A percentile compares a stretch with the other conserved stretches of the same genome.
Evolutionary conservation across 805 yeast species (phyloP).

Genomic region (Starmerella bombicola): DNA sequence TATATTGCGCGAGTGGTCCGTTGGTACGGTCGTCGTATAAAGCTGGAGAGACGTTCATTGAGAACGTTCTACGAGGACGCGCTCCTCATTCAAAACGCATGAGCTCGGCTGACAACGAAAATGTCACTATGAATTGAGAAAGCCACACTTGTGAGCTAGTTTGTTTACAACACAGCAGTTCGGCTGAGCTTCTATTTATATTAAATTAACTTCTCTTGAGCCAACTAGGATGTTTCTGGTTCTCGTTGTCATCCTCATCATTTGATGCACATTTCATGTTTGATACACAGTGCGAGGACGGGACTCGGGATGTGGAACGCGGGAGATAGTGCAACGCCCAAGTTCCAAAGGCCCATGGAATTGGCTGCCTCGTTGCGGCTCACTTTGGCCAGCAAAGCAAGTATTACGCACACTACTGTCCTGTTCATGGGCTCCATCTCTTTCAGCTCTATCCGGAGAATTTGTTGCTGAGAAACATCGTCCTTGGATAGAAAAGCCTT

Average conservation of each 20-base stretch:
- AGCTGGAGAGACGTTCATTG: slow-evolving; percentile 97
- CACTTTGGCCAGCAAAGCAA: slow-evolving; percentile 54
- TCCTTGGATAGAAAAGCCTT: slow-evolving; percentile 20
- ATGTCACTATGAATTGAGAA: too few species aligned
- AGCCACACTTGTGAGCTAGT: too few species aligned
- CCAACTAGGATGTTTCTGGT: too few species aligned
- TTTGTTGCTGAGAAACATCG: slow-evolving; percentile 26
- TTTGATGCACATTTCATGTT: too few species aligned
- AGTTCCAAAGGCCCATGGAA: slow-evolving; percentile 72
- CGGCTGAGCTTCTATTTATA: too few species aligned
- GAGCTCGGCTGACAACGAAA: background rate
- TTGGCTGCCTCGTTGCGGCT: slow-evolving; percentile 48
- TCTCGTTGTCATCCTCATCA: too few species aligned
- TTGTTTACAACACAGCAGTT: too few species aligned
- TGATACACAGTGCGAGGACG: slow-evolving; percentile 5
- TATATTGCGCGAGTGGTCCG: slow-evolving; percentile 96
- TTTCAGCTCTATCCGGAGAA: slow-evolving; percentile 14
- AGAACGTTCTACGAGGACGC: slow-evolving; percentile 51
- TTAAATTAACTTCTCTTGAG: too few species aligned
- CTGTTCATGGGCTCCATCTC: slow-evolving; percentile 43
- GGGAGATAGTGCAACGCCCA: slow-evolving; percentile 34
- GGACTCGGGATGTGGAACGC: slow-evolving; percentile 8
- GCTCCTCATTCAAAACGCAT: slow-evolving; percentile 13
- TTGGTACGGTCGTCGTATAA: slow-evolving; percentile 91
- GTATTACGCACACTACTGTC: slow-evolving; percentile 51